Conservation (phyloP, 257 asterid genomes). For the Solanum lignicaule region DNA sequence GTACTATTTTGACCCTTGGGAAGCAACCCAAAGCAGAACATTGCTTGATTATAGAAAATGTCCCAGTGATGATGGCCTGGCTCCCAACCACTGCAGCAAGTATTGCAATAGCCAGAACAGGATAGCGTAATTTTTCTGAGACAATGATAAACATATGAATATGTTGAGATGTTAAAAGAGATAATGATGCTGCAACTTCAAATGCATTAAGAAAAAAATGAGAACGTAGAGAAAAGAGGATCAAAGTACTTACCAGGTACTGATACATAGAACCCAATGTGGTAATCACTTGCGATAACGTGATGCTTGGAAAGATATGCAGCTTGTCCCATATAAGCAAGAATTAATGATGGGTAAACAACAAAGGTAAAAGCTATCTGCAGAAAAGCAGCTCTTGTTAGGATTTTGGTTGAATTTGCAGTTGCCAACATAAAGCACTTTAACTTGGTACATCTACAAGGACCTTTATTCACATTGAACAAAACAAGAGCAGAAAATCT, state of each 20-base stretch:
- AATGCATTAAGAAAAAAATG: not conserved
- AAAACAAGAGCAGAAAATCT: not conserved
- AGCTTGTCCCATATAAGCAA: constrained; percentile 99
- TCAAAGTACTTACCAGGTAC: constrained; percentile 56
- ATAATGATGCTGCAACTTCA: not conserved
- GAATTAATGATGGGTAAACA: constrained; percentile 87
- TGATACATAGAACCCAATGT: constrained; percentile 79
- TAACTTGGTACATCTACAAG: not conserved
- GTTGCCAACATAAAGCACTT: not conserved
- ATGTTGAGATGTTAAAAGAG: not conserved
- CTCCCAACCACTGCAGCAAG: constrained; percentile 98
- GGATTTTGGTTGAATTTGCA: not conserved
- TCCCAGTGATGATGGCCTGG: constrained; percentile 91
- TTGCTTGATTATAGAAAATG: constrained; percentile 89
- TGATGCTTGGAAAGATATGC: constrained; percentile 95
- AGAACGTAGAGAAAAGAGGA: not conserved
- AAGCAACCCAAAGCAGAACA: constrained; percentile 95
- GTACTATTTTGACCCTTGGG: constrained; percentile 72
- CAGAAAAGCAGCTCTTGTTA: not conserved
- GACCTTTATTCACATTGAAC: not conserved
- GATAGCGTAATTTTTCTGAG: constrained; percentile 75
- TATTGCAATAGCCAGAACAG: constrained; percentile 90
- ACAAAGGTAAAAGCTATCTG: constrained; percentile 85
- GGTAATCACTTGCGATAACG: constrained; percentile 50
- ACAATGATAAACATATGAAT: not conserved